These are phyloP conservation scores for Sugiyamaella sp. DNA, from an alignment of 1,139 yeast species.

Conservation along the genomic window DNA sequence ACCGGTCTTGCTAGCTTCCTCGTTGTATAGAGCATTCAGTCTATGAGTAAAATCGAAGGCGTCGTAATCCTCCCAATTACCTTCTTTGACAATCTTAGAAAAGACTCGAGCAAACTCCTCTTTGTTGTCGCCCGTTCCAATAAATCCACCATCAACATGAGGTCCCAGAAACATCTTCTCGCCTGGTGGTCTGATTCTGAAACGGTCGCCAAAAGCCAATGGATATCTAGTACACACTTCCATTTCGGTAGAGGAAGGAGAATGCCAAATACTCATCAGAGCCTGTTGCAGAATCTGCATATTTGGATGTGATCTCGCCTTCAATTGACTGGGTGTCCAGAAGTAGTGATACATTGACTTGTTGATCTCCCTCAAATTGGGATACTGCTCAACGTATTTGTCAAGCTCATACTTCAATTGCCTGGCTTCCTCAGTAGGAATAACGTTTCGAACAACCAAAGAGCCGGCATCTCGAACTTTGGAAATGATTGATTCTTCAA, in stretches of 20 bases:
- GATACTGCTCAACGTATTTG: constrained; percentile 59
- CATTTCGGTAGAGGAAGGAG: constrained; percentile 23
- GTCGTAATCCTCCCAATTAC: constrained; percentile 54
- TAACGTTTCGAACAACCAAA: constrained; percentile 42
- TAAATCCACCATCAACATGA: constrained; percentile 50
- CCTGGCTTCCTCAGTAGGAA: constrained; percentile 39
- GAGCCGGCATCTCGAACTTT: constrained; percentile 42
- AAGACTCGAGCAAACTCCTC: constrained; percentile 22
- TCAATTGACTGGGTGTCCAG: constrained; percentile 51
- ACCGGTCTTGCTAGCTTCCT: constrained; percentile 21
- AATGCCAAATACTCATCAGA: constrained; percentile 45
- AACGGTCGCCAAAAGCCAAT: constrained; percentile 58
- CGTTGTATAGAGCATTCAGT: constrained; percentile 39
- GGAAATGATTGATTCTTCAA: constrained; percentile 22
- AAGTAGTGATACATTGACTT: constrained; percentile 43
- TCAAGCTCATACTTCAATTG: constrained; percentile 50
- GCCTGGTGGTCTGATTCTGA: constrained; percentile 54
- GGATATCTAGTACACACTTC: constrained; percentile 40
- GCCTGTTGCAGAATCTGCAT: constrained; percentile 41
- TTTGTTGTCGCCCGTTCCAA: constrained; percentile 24
- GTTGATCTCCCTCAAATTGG: constrained; percentile 27
- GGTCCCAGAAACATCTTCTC: constrained; percentile 45
- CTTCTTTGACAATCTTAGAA: constrained; percentile 37
- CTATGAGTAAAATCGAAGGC: constrained; percentile 49
- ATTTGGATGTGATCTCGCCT: constrained; percentile 51